Base-by-base conservation (phyloP, 2,329 filamentous ascomycete genomes). In the Aspergillus flavus region DNA sequence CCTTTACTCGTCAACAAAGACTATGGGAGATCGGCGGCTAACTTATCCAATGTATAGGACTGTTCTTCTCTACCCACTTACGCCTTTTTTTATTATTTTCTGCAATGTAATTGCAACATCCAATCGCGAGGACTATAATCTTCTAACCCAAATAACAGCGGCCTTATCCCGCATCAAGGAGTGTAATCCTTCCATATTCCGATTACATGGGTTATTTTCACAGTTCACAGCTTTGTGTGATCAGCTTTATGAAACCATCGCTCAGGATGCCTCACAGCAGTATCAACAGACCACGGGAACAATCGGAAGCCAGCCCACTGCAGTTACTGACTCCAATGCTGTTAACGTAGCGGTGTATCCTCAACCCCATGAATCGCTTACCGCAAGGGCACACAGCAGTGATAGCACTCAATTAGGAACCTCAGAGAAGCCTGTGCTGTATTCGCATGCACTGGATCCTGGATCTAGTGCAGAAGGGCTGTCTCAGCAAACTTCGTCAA, bases 91-190 rank as follows among this genome's bases (percentile, higher is more conserved):
- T 14, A 57, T 57, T 14, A 46, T 57, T 14, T 57, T 57, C 7
- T 57, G 55, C 11, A 57, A 57, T 16, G 55, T 57, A 19, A 28
- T 57, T 32, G 55, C 55, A 11, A 57, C 55, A 21, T 57, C 55
- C 9, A 57, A 46, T 32, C 39, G 45, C 19, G 39, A 57, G 45
- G 55, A 57, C 26, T 46, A 57, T 23, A 43, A 46, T 34, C 41
- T 45, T 34, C 19, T 57, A 26, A 57, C 26, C 21, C 55, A 57
- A 16, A 57, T 57, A 34, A 57, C 45, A 10, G 30, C 36, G n/a
- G 55, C 55, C 26, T 57, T 57, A 21, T 57, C 39, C 6, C 55
- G 55, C 11, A 57, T 57, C 28, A 57, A 57, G 26, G 55, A 46
- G 3, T 45, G 45, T 23, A 57, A 46, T n/a, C 21, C 55, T 32